These are phyloP conservation scores for Ophiocordyceps robertsii DNA, from an alignment of 2,329 filamentous ascomycete species.

Conservation along the genomic window DNA sequence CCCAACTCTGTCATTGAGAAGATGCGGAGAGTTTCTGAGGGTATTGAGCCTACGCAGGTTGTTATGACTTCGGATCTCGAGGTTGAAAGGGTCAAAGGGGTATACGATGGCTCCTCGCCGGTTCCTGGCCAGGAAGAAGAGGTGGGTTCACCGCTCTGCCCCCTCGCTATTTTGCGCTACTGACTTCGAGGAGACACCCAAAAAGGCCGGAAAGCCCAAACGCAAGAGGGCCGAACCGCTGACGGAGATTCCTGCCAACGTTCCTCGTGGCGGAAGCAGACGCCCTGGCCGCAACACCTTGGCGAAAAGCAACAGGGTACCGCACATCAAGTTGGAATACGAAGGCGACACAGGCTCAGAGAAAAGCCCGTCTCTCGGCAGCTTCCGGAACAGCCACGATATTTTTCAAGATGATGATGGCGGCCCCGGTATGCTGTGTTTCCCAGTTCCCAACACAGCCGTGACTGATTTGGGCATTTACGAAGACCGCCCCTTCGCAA, in stretches of 20 bases:
- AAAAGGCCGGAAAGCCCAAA: constrained; percentile 15
- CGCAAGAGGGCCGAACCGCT: constrained; percentile 18
- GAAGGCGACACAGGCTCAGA: constrained; percentile 5
- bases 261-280: constrained; percentile 14
- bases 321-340: constrained; percentile 6
- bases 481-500: constrained; percentile 9
- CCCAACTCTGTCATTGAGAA: constrained; percentile 54
- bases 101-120: constrained; percentile 46
- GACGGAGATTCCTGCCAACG: constrained; percentile 20
- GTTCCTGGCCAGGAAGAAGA: constrained; percentile 23
- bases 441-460: background rate
- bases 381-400: constrained; percentile 12
- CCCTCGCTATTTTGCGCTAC: background rate
- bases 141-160: constrained; percentile 21
- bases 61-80: constrained; percentile 44
- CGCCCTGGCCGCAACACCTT: constrained; percentile 9
- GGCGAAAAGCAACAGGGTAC: constrained; percentile 7
- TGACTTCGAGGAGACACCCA: constrained; percentile 12
- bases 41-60: constrained; percentile 49
- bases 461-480: constrained; percentile 13
- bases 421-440: constrained; percentile 9
- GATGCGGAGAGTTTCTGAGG: constrained; percentile 50
- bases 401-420: constrained; percentile 17
- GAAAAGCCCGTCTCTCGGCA: constrained; percentile 6
- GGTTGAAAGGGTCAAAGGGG: constrained; percentile 37